Conservation (phyloP, 2,329 filamentous ascomycete species). For the Rhynchosporium agropyri region DNA sequence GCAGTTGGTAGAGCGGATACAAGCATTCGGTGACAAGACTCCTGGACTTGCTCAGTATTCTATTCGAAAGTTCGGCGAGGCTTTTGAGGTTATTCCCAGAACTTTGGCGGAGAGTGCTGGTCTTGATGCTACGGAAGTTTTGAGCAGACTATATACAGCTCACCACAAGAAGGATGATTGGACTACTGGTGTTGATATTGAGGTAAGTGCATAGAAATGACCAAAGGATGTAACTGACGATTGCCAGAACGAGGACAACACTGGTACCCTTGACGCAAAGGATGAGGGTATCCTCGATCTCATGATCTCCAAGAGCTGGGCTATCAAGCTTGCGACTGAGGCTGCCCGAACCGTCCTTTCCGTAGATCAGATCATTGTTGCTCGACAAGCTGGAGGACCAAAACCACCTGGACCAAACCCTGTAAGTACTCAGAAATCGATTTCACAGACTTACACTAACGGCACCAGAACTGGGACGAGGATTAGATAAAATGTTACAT, state of each 20-base stretch:
- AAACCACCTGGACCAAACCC: constrained; percentile 96
- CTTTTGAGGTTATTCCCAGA: constrained; percentile 94
- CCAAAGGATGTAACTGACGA: constrained; percentile 24
- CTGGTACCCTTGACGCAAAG: constrained; percentile 81
- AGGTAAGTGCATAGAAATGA: constrained; percentile 52
- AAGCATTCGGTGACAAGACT: constrained; percentile 87
- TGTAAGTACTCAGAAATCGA: constrained; percentile 34
- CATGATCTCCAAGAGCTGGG: constrained; percentile 91
- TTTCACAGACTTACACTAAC: constrained; percentile 25
- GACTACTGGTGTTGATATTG: constrained; percentile 91
- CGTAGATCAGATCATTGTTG: constrained; percentile 98
- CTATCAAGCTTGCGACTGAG: constrained; percentile 95
- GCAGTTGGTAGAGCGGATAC: constrained; percentile 90
- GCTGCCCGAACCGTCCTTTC: constrained; percentile 90
- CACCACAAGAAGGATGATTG: constrained; percentile 88
- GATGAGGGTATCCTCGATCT: constrained; percentile 91
- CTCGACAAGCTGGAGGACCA: constrained; percentile 92
- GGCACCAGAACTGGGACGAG: constrained; percentile 43
- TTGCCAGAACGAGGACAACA: constrained; percentile 69
- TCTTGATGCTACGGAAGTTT: constrained; percentile 93
- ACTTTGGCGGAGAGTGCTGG: constrained; percentile 94
- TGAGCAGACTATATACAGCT: constrained; percentile 89
- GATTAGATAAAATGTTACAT: constrained; percentile 39
- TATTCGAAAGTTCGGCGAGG: constrained; percentile 96
- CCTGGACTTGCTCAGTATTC: constrained; percentile 92